Evolutionary conservation across 306 rosid genomes (phyloP), one percentile per base, ranked within the genome.

Genomic region (Carpinus fangiana): DNA sequence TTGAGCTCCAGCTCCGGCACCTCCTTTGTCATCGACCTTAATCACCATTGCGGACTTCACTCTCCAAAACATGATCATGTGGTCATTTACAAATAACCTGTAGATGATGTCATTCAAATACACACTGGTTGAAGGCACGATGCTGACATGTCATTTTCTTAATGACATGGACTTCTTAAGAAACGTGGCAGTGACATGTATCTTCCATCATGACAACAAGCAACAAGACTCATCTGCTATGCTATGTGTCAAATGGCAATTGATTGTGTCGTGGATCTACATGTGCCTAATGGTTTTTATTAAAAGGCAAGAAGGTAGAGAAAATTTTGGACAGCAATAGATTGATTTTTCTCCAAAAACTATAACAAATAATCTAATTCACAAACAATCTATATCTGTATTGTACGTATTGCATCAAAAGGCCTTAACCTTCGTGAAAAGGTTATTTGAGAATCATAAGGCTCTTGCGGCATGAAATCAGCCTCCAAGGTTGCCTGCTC

Each of bases 11-110:
- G 18, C 50, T 9, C 87, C 94, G 43, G 85, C 50, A 1, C 79
- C 48, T 20, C 73, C 77, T 36, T 38, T 38, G 14, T 81, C 91
- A 31, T 86, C 95, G 45, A 87, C 36, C 73, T 74, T 78, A n/a
- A 92, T 43, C 50, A 82, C 89, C 28, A 93, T 76, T 36, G 97
- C 97, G 11, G 97, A 97, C 80, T 91, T 97, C 64, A 94, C 97
- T 76, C 98, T 90, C 28, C 98, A 97, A 38, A 94, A 95, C 20
- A 95, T 88, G 69, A 95, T 91, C 61, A 93, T 89, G 38, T 92
- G 82, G 51, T 95, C 97, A 26, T 89, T 31, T 13, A 41, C 45
- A 41, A 41, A 41, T 41, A 38, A 38, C 7, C 1, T 41, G 45
- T 41, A 41, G 5, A 41, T 41, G 45, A 6, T 1, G 45, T 41